Conservation (phyloP, 257 asterid genomes). For the Fraxinus excelsior region DNA sequence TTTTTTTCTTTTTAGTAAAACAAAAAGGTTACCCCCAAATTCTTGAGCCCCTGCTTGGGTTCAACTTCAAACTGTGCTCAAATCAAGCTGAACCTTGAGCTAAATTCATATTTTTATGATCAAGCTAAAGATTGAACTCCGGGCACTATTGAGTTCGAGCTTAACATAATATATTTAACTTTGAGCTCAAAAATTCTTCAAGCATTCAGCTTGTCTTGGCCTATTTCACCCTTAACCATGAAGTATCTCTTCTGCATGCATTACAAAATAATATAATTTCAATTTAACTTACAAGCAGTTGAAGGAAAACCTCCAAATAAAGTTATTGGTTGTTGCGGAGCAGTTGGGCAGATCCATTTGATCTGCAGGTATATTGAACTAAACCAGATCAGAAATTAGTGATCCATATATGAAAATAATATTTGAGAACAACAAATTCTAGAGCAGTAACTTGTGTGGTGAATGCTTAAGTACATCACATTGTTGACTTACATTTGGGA, state of each 20-base stretch:
- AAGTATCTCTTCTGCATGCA: slow-evolving; percentile 3
- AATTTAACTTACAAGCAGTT: slow-evolving; percentile 69
- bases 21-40: neutral
- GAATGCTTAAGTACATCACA: slow-evolving; percentile 17
- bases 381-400: slow-evolving; percentile 5
- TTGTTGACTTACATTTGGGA: slow-evolving; percentile 70
- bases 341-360: slow-evolving; percentile 94
- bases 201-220: slow-evolving; percentile 7
- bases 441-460: slow-evolving; percentile 11
- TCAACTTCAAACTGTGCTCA: neutral
- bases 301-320: slow-evolving; percentile 90
- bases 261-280: neutral
- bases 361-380: slow-evolving; percentile 50
- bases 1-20: neutral
- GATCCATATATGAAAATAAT: neutral
- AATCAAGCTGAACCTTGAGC: neutral
- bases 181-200: neutral
- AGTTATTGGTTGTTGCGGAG: slow-evolving; percentile 75
- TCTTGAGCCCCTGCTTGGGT: neutral
- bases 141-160: neutral
- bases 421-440: neutral
- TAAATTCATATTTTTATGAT: neutral
- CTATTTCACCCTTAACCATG: neutral
- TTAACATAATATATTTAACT: slow-evolving; percentile 8
- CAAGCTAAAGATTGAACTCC: neutral